Conservation (phyloP, 257 asterid species). For the Scutellaria barbata region DNA sequence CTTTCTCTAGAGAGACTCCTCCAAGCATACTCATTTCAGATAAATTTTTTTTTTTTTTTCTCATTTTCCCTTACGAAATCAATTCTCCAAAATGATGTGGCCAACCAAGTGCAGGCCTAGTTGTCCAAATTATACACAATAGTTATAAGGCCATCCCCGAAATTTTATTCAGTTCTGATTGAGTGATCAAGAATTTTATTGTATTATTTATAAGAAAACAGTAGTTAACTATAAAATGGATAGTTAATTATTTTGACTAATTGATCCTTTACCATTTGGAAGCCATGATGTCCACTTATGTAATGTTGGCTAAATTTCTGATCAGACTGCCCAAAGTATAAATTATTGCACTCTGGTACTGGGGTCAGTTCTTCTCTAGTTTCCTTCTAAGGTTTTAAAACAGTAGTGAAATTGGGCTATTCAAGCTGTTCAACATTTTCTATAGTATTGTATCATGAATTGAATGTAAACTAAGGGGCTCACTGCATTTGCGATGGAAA, state of each 20-base stretch:
- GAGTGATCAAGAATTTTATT: neutral
- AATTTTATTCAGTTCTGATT: slow-evolving; percentile 14
- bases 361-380: neutral
- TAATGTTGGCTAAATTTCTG: neutral
- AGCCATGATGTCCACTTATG: neutral
- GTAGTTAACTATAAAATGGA: neutral
- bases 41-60: neutral
- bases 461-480: neutral
- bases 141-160: neutral
- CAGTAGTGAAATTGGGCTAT: neutral
- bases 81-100: slow-evolving; percentile 8
- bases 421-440: neutral
- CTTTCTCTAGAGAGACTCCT: neutral
- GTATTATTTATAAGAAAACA: neutral
- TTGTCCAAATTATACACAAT: neutral
- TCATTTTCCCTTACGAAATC: neutral
- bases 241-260: neutral
- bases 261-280: neutral
- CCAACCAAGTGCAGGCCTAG: slow-evolving; percentile 1
- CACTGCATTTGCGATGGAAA: neutral
- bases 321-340: neutral
- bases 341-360: neutral
- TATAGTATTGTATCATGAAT: neutral
- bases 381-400: neutral
- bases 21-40: neutral